Conservation (phyloP, 345 rosid genomes). For the Raphanus sativus region DNA sequence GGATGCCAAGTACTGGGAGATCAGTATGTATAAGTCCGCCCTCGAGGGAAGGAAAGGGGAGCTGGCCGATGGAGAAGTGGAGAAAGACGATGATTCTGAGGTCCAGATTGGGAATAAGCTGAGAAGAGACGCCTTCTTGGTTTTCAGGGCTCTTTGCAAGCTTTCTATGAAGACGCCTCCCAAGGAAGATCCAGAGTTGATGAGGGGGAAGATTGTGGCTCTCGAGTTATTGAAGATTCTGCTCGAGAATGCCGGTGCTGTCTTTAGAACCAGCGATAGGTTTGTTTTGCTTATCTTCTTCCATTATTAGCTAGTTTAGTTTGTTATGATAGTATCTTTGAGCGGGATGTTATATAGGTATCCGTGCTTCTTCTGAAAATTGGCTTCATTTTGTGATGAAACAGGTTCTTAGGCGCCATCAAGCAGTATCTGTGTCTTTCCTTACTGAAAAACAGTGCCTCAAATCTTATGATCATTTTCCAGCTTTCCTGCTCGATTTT, state of each 20-base stretch:
- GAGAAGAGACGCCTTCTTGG: conserved; percentile 98
- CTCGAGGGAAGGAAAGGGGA: conserved; percentile 99
- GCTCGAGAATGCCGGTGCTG: conserved; percentile 98
- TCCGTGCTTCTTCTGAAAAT: conserved; percentile 9
- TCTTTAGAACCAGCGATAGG: conserved; percentile 98
- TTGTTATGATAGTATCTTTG: conserved; percentile 7
- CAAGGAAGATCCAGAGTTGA: conserved; percentile 94
- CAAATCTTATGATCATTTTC: conserved; percentile 93
- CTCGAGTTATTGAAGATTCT: conserved; percentile 94
- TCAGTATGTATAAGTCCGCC: conserved; percentile 98
- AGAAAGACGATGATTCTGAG: conserved; percentile 91
- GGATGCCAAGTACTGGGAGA: conserved; percentile 99
- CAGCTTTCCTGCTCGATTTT: conserved; percentile 99
- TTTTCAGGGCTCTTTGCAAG: conserved; percentile 98
- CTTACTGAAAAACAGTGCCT: conserved; percentile 92
- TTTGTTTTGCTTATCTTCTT: conserved; percentile 35
- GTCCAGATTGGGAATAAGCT: conserved; percentile 99
- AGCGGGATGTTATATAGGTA: not conserved
- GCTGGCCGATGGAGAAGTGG: conserved; percentile 83
- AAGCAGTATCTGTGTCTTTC: conserved; percentile 96
- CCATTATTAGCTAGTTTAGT: not conserved
- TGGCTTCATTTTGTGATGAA: conserved; percentile 32
- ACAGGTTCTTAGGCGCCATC: conserved; percentile 98
- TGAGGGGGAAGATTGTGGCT: conserved; percentile 98
- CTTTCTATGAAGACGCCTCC: conserved; percentile 99